A percentile compares a stretch with the other conserved stretches of the same genome.
Evolutionary conservation across 2,329 filamentous ascomycete species (phyloP).

Genomic region (Coniella lustricola): DNA sequence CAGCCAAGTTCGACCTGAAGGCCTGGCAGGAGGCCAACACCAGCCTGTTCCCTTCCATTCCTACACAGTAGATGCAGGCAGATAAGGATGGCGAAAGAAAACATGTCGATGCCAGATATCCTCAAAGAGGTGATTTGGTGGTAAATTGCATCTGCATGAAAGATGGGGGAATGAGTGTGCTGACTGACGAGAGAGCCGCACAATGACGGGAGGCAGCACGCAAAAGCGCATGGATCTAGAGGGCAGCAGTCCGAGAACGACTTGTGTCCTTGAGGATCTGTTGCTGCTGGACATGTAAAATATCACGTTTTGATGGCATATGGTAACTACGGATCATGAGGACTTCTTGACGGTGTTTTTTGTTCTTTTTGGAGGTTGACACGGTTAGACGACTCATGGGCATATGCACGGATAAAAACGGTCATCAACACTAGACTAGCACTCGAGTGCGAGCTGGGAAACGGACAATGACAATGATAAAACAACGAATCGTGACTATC

Average conservation of each 20-base stretch:
- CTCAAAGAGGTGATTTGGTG: too few species aligned
- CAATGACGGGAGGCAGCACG: neutral
- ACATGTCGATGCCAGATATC: neutral
- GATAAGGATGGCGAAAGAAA: neutral
- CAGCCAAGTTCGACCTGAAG: slow-evolving; percentile 28
- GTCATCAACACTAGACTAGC: neutral
- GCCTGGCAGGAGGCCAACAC: slow-evolving; percentile 27
- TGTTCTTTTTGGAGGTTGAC: neutral
- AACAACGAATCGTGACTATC: too few species aligned
- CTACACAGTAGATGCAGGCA: slow-evolving; percentile 19
- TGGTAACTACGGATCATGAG: neutral
- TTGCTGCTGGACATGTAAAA: neutral
- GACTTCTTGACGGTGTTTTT: neutral
- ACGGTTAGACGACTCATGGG: neutral
- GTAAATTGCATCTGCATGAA: neutral
- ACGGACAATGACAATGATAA: neutral
- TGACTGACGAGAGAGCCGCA: neutral
- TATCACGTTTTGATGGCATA: neutral
- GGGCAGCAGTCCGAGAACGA: neutral
- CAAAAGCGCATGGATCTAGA: neutral
- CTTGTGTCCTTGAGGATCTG: neutral
- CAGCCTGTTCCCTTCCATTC: slow-evolving; percentile 24
- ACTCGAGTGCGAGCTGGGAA: neutral
- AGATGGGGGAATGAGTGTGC: neutral
- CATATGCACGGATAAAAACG: neutral